These are phyloP conservation scores for Acacia concinna DNA, from an alignment of 331 rosid genomes.

Conservation along the genomic window DNA sequence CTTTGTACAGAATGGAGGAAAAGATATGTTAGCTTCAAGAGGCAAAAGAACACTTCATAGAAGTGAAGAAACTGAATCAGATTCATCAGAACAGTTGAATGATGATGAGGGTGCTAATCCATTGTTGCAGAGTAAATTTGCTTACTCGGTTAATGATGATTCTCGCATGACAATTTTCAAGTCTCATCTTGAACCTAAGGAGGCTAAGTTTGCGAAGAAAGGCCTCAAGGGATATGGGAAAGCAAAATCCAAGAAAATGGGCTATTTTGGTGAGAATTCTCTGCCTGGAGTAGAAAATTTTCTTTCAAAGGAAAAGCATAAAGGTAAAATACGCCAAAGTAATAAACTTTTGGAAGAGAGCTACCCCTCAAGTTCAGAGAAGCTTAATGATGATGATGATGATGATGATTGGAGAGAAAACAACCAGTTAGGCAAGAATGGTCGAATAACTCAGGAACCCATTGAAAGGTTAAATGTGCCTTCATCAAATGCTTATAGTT, in stretches of 20 bases:
- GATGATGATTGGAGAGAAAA: slow-evolving; percentile 38
- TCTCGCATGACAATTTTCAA: slow-evolving; percentile 51
- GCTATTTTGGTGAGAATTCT: slow-evolving; percentile 50
- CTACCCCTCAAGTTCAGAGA: slow-evolving; percentile 47
- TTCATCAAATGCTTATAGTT: slow-evolving; percentile 40
- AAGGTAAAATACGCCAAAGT: slow-evolving; percentile 56
- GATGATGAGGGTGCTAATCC: slow-evolving; percentile 82
- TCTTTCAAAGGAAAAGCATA: slow-evolving; percentile 65
- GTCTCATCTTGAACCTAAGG: slow-evolving; percentile 61
- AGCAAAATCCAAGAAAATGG: slow-evolving; percentile 47
- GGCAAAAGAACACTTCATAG: slow-evolving; percentile 47
- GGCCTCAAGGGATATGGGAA: slow-evolving; percentile 50
- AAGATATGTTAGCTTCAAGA: slow-evolving; percentile 43
- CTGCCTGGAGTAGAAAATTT: slow-evolving; percentile 46
- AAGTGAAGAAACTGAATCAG: slow-evolving; percentile 90
- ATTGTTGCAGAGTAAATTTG: slow-evolving; percentile 66
- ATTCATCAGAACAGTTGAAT: slow-evolving; percentile 77
- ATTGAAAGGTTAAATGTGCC: slow-evolving; percentile 49
- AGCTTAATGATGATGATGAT: slow-evolving; percentile 42
- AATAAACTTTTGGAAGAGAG: slow-evolving; percentile 51
- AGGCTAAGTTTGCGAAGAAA: slow-evolving; percentile 53
- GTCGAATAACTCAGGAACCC: slow-evolving; percentile 49
- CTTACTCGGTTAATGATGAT: slow-evolving; percentile 64
- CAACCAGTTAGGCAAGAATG: slow-evolving; percentile 49
- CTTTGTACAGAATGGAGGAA: slow-evolving; percentile 56